Evolutionary conservation across 257 asterid genomes (phyloP).

Genomic region (Plantago ovata): DNA sequence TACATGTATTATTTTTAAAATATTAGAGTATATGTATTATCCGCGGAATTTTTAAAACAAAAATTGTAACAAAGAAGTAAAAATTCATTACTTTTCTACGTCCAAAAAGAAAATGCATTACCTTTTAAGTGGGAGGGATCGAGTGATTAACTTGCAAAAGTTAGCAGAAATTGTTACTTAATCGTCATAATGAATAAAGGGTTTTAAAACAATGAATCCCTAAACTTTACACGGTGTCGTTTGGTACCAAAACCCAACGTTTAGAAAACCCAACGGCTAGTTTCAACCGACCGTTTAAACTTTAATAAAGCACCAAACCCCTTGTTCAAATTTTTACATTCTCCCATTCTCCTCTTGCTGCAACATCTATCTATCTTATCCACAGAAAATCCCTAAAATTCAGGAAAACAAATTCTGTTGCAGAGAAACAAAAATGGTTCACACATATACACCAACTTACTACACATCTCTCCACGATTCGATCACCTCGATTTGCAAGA

Average conservation of each 20-base stretch:
- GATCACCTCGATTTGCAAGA: conserved; percentile 81
- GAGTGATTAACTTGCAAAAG: too few relatives aligned
- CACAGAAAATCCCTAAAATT: conserved; percentile 4
- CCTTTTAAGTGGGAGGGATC: too few relatives aligned
- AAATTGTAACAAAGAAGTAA: too few relatives aligned
- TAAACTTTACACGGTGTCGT: conserved; percentile 20
- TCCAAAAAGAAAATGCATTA: too few relatives aligned
- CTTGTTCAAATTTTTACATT: conserved; percentile 23
- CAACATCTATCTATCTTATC: conserved; percentile 18
- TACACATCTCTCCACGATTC: conserved; percentile 85
- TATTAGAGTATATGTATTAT: too few relatives aligned
- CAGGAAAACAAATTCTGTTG: conserved; percentile 1
- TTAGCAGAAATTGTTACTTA: too few relatives aligned
- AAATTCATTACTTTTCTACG: too few relatives aligned
- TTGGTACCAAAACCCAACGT: conserved; percentile 33
- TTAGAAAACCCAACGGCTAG: conserved; percentile 57
- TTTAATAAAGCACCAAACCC: conserved; percentile 10
- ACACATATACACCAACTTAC: conserved; percentile 76
- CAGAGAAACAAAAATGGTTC: conserved; percentile 42
- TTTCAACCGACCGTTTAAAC: conserved; percentile 41
- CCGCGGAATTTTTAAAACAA: too few relatives aligned
- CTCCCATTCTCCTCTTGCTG: conserved; percentile 11
- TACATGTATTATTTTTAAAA: too few relatives aligned
- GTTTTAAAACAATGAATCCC: not conserved
- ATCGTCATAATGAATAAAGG: too few relatives aligned